Conservation (phyloP, 164 flowering plant species). For the Vitis amurensis region DNA sequence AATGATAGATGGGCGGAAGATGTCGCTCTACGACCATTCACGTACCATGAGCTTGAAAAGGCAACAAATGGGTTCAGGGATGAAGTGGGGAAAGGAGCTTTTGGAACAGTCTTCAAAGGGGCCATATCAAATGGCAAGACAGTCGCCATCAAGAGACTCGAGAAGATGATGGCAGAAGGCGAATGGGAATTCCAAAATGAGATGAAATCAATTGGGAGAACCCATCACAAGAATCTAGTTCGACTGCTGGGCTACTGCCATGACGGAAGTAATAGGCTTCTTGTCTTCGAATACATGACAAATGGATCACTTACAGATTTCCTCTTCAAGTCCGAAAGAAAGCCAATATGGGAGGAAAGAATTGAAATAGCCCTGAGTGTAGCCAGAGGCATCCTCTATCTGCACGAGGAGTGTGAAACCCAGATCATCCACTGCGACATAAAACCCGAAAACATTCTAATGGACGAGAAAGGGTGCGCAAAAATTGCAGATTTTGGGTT, state of each 20-base stretch:
- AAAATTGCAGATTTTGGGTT: constrained; percentile 20
- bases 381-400: constrained; percentile 14
- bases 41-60: constrained; percentile 3
- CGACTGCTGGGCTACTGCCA: constrained; percentile 10
- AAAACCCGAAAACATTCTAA: constrained; percentile 21
- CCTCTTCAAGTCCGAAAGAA: background rate
- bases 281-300: constrained; percentile 15
- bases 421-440: constrained; percentile 24
- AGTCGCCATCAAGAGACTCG: constrained; percentile 9
- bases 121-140: background rate
- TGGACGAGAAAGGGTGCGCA: constrained; percentile 9
- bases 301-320: constrained; percentile 14
- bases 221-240: constrained; percentile 7
- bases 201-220: constrained; percentile 5
- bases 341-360: constrained; percentile 10
- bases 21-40: background rate
- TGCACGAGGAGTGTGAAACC: constrained; percentile 19
- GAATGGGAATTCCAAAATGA: constrained; percentile 10
- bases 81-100: constrained; percentile 11
- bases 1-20: background rate
- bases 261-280: constrained; percentile 4
- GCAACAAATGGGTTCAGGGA: constrained; percentile 6
- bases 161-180: constrained; percentile 1
- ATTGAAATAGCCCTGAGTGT: background rate
- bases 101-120: constrained; percentile 14